Base-by-base conservation (phyloP, 163 green algal genomes). In the Prototheca wickerhamii region DNA sequence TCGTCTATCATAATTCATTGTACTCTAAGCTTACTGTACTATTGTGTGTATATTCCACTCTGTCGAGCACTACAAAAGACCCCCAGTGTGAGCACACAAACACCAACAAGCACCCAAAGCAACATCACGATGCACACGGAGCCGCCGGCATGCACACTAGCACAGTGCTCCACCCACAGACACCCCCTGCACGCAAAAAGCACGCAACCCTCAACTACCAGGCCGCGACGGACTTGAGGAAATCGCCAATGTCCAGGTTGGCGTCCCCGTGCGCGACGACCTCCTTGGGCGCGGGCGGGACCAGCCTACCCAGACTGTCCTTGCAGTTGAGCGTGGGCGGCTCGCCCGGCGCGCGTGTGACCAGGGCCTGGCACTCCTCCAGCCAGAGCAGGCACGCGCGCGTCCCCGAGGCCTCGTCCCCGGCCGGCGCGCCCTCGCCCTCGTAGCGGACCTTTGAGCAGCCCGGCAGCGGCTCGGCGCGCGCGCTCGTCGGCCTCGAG, bases 221-320 rank as follows among this genome's bases (percentile, higher is more conserved):
- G n/a, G n/a, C n/a, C n/a, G 28, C 58, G 20, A 74, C 43, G 28
- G 28, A 18, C 37, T 77, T 77, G 26, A 95, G 66, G 65, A 97
- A 97, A 71, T 95, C 87, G 7, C 82, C 75, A 33, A 97, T 71
- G 26, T 72, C 74, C 4, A 97, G 81, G 67, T 92, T 94, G 32
- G 83, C 83, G 68, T 96, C 90, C 0, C 87, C 91, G 63, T 96
- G 90, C 3, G 89, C 80, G 33, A 96, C 88, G 65, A 84, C 85
- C 49, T 76, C 70, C 56, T 78, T 77, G 10, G 83, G 67, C 44
- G 87, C 81, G 4, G 89, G 89, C 31, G 92, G 66, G 44, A 68
- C 75, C 33, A 96, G 68, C 49, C 77, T 69, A 5, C 69, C 74
- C 2, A 44, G 53, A 28, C 66, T 64, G n/a, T 75, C 76, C 72